Evolutionary conservation across 768 basidiomycete genomes (phyloP).

Genomic region (Suillus luteus): DNA sequence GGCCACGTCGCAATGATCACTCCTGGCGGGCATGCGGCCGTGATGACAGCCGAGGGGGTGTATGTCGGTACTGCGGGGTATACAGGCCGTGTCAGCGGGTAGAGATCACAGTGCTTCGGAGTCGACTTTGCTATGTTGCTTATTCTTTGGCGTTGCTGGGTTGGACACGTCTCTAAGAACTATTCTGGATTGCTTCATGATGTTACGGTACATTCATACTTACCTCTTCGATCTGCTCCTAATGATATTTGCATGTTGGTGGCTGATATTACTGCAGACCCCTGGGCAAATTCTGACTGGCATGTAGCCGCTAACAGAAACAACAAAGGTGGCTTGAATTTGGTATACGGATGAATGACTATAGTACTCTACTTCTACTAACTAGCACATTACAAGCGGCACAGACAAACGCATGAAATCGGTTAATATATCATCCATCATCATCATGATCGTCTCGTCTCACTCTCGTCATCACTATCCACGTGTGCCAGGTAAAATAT

Average conservation of each 20-base stretch:
- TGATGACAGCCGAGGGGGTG: constrained; percentile 35
- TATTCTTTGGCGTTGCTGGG: background rate
- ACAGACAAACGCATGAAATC: constrained; percentile 1
- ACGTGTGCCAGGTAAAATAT: constrained; percentile 2
- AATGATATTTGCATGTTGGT: background rate
- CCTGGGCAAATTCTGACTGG: background rate
- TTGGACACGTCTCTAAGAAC: background rate
- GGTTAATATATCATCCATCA: constrained; percentile 8
- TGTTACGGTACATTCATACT: background rate
- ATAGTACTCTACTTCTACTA: constrained; percentile 12
- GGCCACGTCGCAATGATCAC: constrained; percentile 37
- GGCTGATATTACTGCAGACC: background rate
- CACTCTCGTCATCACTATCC: constrained; percentile 5
- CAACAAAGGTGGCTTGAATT: background rate
- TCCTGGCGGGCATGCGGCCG: constrained; percentile 31
- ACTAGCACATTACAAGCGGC: constrained; percentile 3
- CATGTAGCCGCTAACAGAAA: background rate
- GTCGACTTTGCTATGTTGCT: background rate
- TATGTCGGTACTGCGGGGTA: constrained; percentile 30
- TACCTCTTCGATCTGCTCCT: background rate
- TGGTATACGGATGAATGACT: constrained; percentile 6
- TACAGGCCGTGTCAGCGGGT: constrained; percentile 1
- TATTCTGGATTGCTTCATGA: constrained; percentile 8
- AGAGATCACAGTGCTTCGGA: constrained; percentile 1
- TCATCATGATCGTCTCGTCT: background rate